A percentile compares a stretch with the other conserved stretches of the same genome.
phyloP scores from a whole-genome alignment of 1,284 basidiomycete species.

The Uromyces viciae-fabae region DNA sequence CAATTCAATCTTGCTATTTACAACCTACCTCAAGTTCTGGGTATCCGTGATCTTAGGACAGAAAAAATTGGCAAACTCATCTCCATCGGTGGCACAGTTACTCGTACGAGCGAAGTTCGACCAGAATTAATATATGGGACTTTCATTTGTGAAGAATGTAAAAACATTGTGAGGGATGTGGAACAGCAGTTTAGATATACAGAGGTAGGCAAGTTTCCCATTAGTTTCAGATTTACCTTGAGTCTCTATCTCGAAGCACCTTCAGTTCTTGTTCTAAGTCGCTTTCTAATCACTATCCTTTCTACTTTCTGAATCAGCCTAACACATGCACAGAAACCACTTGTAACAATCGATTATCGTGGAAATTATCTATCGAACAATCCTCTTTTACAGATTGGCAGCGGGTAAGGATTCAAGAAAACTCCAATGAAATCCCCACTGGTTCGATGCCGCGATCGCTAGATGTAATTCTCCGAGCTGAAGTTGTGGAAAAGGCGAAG shows the following conservation, averaged over 20 bases:
- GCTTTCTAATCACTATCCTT: neutral
- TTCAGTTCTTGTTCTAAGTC: neutral
- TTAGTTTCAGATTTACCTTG: neutral
- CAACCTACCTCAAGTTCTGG: constrained; percentile 85
- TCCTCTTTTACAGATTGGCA: constrained; percentile 99
- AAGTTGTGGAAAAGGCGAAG: constrained; percentile 94
- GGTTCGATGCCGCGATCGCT: constrained; percentile 94
- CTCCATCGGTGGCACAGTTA: constrained; percentile 93
- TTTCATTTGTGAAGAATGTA: constrained; percentile 86
- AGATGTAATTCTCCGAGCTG: constrained; percentile 90
- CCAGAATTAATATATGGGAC: constrained; percentile 91
- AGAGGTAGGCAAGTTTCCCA: constrained; percentile 63
- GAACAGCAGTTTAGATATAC: constrained; percentile 99
- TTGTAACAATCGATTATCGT: constrained; percentile 82
- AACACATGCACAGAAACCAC: constrained; percentile 86
- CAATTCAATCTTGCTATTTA: constrained; percentile 96
- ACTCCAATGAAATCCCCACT: constrained; percentile 96
- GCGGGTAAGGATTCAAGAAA: constrained; percentile 98
- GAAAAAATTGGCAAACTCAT: constrained; percentile 88
- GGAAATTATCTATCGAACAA: constrained; percentile 93
- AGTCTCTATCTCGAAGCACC: neutral
- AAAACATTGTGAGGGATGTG: constrained; percentile 81
- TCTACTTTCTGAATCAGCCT: constrained; percentile 63
- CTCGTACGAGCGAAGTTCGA: constrained; percentile 91
- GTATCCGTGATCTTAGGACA: constrained; percentile 90